These are phyloP conservation scores for Combretum micranthum DNA, from an alignment of 345 rosid species.

Conservation along the genomic window DNA sequence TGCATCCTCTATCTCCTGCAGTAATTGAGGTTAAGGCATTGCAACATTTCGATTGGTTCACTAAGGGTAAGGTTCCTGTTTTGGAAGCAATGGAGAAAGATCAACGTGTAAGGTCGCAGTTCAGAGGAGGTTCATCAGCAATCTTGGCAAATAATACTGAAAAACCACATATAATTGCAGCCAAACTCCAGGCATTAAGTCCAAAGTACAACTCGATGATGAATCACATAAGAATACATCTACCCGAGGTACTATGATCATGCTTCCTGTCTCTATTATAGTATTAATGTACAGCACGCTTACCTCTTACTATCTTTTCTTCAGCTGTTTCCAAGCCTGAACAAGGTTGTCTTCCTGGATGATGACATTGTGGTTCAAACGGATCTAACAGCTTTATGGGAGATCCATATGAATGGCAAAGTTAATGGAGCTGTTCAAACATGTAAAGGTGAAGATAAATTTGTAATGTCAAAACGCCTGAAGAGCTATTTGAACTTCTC, in stretches of 20 bases:
- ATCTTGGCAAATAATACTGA: constrained; percentile 62
- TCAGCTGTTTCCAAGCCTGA: constrained; percentile 88
- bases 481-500: constrained; percentile 93
- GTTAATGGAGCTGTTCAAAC: constrained; percentile 95
- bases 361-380: constrained; percentile 92
- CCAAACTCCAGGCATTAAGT: constrained; percentile 90
- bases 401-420: constrained; percentile 82
- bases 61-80: constrained; percentile 92
- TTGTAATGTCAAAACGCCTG: constrained; percentile 78
- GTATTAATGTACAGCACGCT: not conserved
- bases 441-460: constrained; percentile 70
- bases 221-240: constrained; percentile 92
- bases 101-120: constrained; percentile 72
- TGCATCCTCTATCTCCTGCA: constrained; percentile 78
- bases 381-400: constrained; percentile 92
- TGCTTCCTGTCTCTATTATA: not conserved
- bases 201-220: constrained; percentile 90
- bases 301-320: not conserved
- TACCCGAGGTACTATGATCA: constrained; percentile 68
- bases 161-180: constrained; percentile 70
- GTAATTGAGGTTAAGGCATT: constrained; percentile 86
- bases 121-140: constrained; percentile 93
- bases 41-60: constrained; percentile 96
- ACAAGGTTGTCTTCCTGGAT: constrained; percentile 84
- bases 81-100: constrained; percentile 98